Percentiles rank a stretch among this genome's conserved stretches.
Evolutionary conservation across 2,329 filamentous ascomycete species (phyloP).

Genomic region (Fusarium incarnatum): DNA sequence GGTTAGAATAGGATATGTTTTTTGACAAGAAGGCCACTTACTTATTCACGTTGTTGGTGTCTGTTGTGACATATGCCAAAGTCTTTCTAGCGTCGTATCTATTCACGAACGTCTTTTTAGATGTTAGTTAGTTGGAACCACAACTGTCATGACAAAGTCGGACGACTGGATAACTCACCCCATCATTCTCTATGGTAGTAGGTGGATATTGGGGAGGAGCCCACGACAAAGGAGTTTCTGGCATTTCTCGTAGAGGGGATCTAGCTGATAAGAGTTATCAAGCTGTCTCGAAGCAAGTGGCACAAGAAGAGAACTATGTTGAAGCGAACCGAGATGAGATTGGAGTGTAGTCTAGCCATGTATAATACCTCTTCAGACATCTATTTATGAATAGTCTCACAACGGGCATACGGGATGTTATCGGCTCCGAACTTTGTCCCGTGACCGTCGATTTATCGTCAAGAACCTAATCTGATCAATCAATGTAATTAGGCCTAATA

Average conservation of each 20-base stretch:
- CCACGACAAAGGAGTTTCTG: not conserved
- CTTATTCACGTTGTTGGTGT: not conserved
- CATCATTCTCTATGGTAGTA: not conserved
- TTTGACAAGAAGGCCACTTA: not conserved
- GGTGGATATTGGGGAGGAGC: not conserved
- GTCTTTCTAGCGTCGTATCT: not conserved
- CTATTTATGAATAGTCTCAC: not conserved
- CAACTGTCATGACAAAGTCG: not conserved
- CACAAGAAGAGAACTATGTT: not conserved
- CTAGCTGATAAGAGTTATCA: fast-evolving
- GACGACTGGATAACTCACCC: not conserved
- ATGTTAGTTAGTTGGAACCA: not conserved
- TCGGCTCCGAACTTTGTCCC: not conserved
- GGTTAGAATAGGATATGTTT: not conserved
- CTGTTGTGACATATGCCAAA: not conserved
- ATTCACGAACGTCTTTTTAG: not conserved
- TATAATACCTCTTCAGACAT: not conserved
- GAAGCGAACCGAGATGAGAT: not conserved
- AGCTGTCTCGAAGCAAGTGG: not conserved
- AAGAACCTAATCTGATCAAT: not conserved
- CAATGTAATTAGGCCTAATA: not conserved
- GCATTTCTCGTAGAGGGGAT: not conserved
- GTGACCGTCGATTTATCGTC: not conserved
- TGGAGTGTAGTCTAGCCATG: no score
- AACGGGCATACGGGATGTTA: not conserved